These are phyloP conservation scores for Neurospora sublineolata DNA, from an alignment of 495 filamentous ascomycete genomes.

Conservation along the genomic window DNA sequence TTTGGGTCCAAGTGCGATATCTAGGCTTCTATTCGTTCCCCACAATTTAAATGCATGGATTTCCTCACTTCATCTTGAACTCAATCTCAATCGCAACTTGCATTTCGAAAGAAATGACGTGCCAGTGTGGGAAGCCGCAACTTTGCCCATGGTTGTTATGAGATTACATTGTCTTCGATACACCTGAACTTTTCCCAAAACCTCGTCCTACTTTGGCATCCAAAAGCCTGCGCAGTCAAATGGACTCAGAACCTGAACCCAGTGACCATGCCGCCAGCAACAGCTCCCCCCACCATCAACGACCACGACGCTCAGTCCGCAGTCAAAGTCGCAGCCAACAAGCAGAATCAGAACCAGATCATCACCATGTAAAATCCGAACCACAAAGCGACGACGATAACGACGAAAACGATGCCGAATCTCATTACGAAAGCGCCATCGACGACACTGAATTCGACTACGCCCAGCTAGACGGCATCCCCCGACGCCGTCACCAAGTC, in stretches of 20 bases:
- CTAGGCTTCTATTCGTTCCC: background rate
- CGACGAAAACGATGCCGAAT: background rate
- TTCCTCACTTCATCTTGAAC: background rate
- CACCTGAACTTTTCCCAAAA: background rate
- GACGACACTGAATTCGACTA: background rate
- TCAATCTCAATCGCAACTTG: background rate
- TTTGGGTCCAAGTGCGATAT: background rate
- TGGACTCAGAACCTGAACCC: background rate
- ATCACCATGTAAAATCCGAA: background rate
- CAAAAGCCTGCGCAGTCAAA: background rate
- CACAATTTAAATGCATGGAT: background rate
- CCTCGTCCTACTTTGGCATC: background rate
- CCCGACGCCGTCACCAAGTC: background rate
- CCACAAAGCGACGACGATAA: background rate
- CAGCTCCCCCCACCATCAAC: background rate
- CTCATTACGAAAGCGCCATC: background rate
- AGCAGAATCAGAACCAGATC: background rate
- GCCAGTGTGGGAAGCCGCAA: background rate
- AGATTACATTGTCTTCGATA: no score
- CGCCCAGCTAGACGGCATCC: background rate
- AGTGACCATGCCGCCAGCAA: background rate
- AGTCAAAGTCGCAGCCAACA: background rate
- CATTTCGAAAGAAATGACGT: background rate
- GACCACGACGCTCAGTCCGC: background rate
- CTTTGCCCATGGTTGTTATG: background rate